Evolutionary conservation across 1,139 yeast species (phyloP).

Genomic region (Geotrichum macrosporum): DNA sequence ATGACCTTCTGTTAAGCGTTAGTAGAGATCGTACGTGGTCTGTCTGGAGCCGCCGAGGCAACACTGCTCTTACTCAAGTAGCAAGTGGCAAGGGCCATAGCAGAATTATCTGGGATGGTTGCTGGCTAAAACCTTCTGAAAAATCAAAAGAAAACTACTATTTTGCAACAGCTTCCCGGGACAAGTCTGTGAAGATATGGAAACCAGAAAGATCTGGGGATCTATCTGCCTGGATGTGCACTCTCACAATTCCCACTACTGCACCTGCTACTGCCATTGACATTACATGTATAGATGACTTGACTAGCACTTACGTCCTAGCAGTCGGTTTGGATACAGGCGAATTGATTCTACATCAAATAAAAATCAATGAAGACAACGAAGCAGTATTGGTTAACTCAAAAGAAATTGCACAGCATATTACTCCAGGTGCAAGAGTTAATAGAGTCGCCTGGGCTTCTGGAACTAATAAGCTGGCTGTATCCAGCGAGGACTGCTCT

Average conservation of each 20-base stretch:
- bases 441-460: constrained; percentile 59
- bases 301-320: constrained; percentile 39
- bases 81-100: constrained; percentile 65
- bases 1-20: constrained; percentile 66
- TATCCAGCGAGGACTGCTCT: constrained; percentile 67
- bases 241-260: constrained; percentile 32
- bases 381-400: constrained; percentile 36
- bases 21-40: constrained; percentile 88
- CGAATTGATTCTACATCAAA: constrained; percentile 37
- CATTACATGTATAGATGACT: constrained; percentile 29
- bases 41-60: constrained; percentile 57
- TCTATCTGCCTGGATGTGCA: constrained; percentile 24
- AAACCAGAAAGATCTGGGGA: constrained; percentile 29
- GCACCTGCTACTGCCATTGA: constrained; percentile 72
- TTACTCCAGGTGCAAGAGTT: constrained; percentile 56
- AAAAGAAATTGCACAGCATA: constrained; percentile 24
- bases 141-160: constrained; percentile 29
- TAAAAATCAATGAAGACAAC: constrained; percentile 25
- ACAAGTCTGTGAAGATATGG: constrained; percentile 77
- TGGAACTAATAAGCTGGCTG: constrained; percentile 45
- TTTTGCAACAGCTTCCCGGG: constrained; percentile 86
- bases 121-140: constrained; percentile 48
- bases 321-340: constrained; percentile 79
- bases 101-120: constrained; percentile 93
- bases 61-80: constrained; percentile 31